Conservation (phyloP, 1,139 yeast species). For the Sugiyamaella novakii region DNA sequence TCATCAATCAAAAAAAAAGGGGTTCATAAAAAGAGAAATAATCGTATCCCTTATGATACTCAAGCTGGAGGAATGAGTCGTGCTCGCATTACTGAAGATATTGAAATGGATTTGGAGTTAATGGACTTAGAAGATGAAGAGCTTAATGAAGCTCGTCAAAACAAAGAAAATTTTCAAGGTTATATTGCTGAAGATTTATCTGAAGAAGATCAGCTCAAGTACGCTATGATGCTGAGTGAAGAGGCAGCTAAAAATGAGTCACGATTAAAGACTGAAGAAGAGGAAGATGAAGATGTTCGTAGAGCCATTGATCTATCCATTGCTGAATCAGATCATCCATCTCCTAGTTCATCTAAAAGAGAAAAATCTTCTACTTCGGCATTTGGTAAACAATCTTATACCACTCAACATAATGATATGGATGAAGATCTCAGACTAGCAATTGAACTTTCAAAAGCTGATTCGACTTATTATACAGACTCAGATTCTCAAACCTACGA, state of each 20-base stretch:
- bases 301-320: slow-evolving; percentile 28
- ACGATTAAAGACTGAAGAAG: slow-evolving; percentile 37
- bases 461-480: slow-evolving; percentile 7
- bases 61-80: slow-evolving; percentile 24
- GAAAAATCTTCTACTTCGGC: neutral
- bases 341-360: neutral
- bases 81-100: slow-evolving; percentile 32
- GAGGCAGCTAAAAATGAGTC: slow-evolving; percentile 25
- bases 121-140: slow-evolving; percentile 43
- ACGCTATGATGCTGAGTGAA: slow-evolving; percentile 46
- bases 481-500: neutral
- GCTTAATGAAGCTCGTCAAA: slow-evolving; percentile 40
- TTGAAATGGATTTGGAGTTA: slow-evolving; percentile 37
- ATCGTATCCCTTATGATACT: slow-evolving; percentile 23
- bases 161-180: slow-evolving; percentile 31
- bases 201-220: slow-evolving; percentile 49
- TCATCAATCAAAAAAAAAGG: slow-evolving; percentile 37
- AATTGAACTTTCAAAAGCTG: slow-evolving; percentile 26
- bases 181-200: slow-evolving; percentile 43
- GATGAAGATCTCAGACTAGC: slow-evolving; percentile 27
- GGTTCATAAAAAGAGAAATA: slow-evolving; percentile 30
- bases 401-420: neutral
- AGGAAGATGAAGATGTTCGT: slow-evolving; percentile 24
- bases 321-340: slow-evolving; percentile 16
- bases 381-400: neutral